Percentiles rank a stretch among this genome's conserved stretches.
These are phyloP conservation scores for Singerocomus inundabilis DNA, from an alignment of 1,284 basidiomycete species.

Conservation along the genomic window DNA sequence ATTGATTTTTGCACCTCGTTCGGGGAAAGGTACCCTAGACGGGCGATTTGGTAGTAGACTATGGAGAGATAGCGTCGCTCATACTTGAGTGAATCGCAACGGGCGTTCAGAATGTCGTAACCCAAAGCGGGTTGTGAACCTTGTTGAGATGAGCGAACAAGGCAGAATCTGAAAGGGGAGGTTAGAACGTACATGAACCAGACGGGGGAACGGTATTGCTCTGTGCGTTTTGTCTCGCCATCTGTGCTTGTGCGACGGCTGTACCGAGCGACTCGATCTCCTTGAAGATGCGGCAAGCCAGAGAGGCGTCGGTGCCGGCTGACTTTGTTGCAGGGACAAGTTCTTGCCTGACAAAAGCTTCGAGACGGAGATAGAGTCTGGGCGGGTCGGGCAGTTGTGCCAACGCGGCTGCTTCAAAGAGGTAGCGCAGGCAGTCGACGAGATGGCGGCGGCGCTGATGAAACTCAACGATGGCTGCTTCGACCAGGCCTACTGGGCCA, in stretches of 20 bases:
- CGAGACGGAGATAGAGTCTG: conserved; percentile 47
- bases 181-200: conserved; percentile 45
- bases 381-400: conserved; percentile 42
- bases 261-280: conserved; percentile 60
- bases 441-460: conserved; percentile 67
- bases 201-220: conserved; percentile 57
- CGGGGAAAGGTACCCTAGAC: conserved; percentile 59
- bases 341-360: conserved; percentile 52
- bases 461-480: conserved; percentile 63
- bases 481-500: conserved; percentile 52
- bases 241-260: conserved; percentile 52
- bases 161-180: too few species aligned
- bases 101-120: conserved; percentile 60
- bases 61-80: conserved; percentile 67
- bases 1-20: conserved; percentile 59
- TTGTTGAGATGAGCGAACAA: conserved; percentile 21
- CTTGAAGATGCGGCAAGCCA: conserved; percentile 58
- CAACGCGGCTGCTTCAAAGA: conserved; percentile 46
- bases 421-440: conserved; percentile 59
- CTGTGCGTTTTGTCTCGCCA: conserved; percentile 57
- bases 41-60: conserved; percentile 59
- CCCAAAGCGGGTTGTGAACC: conserved; percentile 51
- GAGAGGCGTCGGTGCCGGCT: conserved; percentile 37
- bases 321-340: conserved; percentile 41
- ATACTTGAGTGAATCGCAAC: conserved; percentile 68